Conservation (phyloP, 345 rosid genomes). For the Populus alba region DNA sequence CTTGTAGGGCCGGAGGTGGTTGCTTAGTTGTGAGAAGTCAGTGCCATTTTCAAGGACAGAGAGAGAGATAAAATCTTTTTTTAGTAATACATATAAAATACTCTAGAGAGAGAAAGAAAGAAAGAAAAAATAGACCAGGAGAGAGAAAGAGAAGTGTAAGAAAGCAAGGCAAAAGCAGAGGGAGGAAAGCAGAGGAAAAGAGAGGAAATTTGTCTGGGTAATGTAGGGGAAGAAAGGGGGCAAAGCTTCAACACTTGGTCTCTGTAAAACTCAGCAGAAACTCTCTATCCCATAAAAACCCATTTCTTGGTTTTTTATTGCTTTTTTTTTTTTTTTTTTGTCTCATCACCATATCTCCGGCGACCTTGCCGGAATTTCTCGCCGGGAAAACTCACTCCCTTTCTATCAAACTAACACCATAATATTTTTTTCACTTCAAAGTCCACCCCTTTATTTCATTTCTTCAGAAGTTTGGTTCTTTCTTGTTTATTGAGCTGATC, state of each 20-base stretch:
- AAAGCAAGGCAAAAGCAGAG: not conserved
- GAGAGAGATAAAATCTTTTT: not conserved
- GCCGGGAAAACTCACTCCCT: not conserved
- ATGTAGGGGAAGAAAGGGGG: constrained; percentile 46
- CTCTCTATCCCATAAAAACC: not conserved
- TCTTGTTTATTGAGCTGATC: constrained; percentile 17
- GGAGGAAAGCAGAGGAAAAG: constrained; percentile 7
- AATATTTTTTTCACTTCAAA: not conserved
- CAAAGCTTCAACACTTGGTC: constrained; percentile 39
- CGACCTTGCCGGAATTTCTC: constrained; percentile 12
- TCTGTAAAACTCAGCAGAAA: not conserved
- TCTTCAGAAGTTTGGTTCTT: not conserved
- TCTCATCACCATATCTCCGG: constrained; percentile 1
- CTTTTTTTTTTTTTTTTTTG: not conserved
- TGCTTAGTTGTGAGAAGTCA: not conserved
- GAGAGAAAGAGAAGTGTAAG: not conserved
- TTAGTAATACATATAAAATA: not conserved
- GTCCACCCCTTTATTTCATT: not conserved
- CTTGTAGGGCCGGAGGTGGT: too few relatives aligned
- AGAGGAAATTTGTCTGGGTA: constrained; percentile 30
- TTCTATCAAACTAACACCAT: not conserved
- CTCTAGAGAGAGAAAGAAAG: constrained; percentile 2
- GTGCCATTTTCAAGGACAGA: not conserved
- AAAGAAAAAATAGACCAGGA: not conserved
- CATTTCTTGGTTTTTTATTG: not conserved